Evolutionary conservation across 495 filamentous ascomycete genomes (phyloP).

Genomic region (Penicillium maclennaniae): DNA sequence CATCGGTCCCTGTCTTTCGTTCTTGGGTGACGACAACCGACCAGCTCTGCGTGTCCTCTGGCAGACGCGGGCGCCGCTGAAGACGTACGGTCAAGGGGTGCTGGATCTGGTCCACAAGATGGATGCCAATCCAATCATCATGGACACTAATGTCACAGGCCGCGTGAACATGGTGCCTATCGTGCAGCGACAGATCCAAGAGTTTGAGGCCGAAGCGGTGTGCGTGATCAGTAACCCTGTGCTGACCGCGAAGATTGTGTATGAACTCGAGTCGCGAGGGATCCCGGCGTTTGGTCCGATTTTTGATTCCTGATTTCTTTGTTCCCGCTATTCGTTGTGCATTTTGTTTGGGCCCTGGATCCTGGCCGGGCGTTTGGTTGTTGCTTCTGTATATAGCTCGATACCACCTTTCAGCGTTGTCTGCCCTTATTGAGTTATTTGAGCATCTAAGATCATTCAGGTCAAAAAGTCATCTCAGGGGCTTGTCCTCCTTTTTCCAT

Average conservation of each 20-base stretch:
- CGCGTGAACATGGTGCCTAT: conserved; percentile 54
- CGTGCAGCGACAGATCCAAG: conserved; percentile 52
- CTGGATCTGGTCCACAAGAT: conserved; percentile 46
- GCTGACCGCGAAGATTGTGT: conserved; percentile 68
- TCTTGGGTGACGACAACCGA: conserved; percentile 46
- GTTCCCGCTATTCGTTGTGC: background rate
- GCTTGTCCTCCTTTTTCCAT: background rate
- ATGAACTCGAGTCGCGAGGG: conserved; percentile 65
- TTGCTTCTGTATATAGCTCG: background rate
- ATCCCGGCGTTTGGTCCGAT: conserved; percentile 74
- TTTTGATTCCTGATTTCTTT: conserved; percentile 63
- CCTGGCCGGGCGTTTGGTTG: conserved; percentile 1
- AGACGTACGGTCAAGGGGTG: conserved; percentile 52
- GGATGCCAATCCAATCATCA: conserved; percentile 52
- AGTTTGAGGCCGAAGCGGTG: conserved; percentile 66
- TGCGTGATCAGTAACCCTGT: conserved; percentile 73
- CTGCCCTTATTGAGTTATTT: background rate
- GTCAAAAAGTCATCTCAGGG: background rate
- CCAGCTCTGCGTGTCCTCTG: conserved; percentile 55
- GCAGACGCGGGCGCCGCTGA: conserved; percentile 51
- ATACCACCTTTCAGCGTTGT: background rate
- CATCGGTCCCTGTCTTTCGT: conserved; percentile 61
- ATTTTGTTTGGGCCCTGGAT: background rate
- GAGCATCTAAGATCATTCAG: background rate
- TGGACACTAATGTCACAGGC: conserved; percentile 49